These are phyloP conservation scores for Carex scoparia DNA, from an alignment of 176 grass and related monocot genomes.

Conservation along the genomic window DNA sequence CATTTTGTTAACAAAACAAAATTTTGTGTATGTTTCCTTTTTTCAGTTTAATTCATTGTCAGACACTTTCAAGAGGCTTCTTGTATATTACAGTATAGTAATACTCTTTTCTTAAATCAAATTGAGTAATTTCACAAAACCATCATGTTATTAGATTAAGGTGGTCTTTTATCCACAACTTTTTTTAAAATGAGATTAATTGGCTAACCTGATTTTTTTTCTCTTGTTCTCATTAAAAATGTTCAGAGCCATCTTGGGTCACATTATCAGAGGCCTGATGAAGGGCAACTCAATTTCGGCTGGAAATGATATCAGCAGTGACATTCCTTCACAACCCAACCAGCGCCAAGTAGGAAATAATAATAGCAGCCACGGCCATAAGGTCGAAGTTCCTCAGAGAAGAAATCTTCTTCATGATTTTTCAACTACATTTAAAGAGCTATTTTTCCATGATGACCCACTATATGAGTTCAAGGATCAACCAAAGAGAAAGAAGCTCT, in stretches of 20 bases:
- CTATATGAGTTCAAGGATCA: slow-evolving; percentile 63
- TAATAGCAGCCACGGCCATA: slow-evolving; percentile 34
- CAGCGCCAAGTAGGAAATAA: neutral
- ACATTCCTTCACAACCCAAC: slow-evolving; percentile 25
- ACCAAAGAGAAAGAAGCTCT: slow-evolving; percentile 45
- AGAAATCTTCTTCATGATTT: slow-evolving; percentile 42
- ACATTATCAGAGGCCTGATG: neutral
- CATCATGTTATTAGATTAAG: neutral
- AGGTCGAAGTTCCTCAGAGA: slow-evolving; percentile 44
- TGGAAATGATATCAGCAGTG: slow-evolving; percentile 20
- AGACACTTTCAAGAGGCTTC: slow-evolving; percentile 1
- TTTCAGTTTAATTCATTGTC: neutral
- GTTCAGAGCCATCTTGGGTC: slow-evolving; percentile 10
- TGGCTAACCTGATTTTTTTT: neutral
- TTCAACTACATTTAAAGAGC: slow-evolving; percentile 46
- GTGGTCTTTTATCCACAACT: neutral
- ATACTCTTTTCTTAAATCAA: neutral
- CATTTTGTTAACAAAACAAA: neutral
- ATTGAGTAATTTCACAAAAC: neutral
- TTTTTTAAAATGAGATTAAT: neutral
- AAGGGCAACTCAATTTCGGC: slow-evolving; percentile 32
- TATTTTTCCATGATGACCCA: slow-evolving; percentile 79
- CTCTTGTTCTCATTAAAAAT: neutral
- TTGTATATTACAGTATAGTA: neutral
- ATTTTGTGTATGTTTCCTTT: neutral